Percentiles rank a stretch among this genome's conserved stretches.
Conservation (phyloP, 2,329 filamentous ascomycete genomes). For the Venturia pyrina region DNA sequence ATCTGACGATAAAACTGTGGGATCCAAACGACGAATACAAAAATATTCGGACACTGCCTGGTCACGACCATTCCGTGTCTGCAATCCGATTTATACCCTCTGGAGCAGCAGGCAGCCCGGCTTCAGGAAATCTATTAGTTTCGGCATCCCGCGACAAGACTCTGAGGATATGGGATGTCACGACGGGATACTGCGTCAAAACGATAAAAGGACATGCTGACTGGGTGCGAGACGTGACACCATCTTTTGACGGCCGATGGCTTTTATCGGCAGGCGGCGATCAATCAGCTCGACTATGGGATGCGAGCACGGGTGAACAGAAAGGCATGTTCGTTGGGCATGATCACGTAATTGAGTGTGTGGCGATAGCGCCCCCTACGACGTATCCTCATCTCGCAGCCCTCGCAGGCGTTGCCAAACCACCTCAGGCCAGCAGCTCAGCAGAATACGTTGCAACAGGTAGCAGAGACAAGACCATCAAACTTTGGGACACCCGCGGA, state of each 20-base stretch:
- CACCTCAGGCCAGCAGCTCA: conserved; percentile 60
- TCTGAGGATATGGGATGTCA: conserved; percentile 83
- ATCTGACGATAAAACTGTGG: conserved; percentile 92
- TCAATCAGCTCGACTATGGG: conserved; percentile 74
- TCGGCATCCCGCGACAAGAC: conserved; percentile 79
- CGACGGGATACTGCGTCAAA: conserved; percentile 83
- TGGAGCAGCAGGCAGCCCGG: conserved; percentile 64
- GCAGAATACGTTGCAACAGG: conserved; percentile 88
- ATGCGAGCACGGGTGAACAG: conserved; percentile 63
- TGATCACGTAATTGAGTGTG: conserved; percentile 79
- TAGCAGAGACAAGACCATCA: conserved; percentile 81
- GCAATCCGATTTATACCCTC: conserved; percentile 81
- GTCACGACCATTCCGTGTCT: conserved; percentile 87
- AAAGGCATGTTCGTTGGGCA: conserved; percentile 78
- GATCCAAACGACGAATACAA: conserved; percentile 89
- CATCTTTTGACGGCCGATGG: conserved; percentile 73
- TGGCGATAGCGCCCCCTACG: conserved; percentile 70
- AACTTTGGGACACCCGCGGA: conserved; percentile 78
- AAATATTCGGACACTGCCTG: conserved; percentile 82
- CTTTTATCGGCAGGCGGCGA: conserved; percentile 78
- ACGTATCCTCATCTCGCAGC: conserved; percentile 68
- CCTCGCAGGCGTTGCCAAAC: conserved; percentile 73
- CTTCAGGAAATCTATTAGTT: conserved; percentile 76
- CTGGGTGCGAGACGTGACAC: conserved; percentile 84
- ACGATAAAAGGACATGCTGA: conserved; percentile 78